Conservation (phyloP, 768 basidiomycete genomes). For the Lentinula boryana region DNA sequence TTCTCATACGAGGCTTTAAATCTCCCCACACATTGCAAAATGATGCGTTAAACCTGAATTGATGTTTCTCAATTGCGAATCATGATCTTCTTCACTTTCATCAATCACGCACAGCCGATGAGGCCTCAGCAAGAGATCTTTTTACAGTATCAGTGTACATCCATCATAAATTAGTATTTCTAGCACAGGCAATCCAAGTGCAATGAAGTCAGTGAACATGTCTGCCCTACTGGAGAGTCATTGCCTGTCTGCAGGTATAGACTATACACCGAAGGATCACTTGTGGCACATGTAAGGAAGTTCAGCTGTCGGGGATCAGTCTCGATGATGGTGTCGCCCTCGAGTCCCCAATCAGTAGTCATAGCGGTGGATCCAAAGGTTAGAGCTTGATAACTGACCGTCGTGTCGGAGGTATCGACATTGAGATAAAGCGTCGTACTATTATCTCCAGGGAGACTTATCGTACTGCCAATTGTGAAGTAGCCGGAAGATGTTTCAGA, state of each 20-base stretch:
- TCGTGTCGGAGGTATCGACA: constrained; percentile 28
- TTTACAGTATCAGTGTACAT: too few species aligned
- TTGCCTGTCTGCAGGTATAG: constrained; percentile 48
- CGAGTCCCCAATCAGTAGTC: constrained; percentile 51
- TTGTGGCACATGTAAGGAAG: constrained; percentile 47
- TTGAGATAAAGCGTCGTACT: constrained; percentile 38
- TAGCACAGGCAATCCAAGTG: constrained; percentile 41
- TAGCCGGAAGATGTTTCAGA: constrained; percentile 44
- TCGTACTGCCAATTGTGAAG: constrained; percentile 44
- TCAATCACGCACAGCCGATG: too few species aligned
- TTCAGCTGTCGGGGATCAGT: constrained; percentile 46
- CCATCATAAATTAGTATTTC: neutral
- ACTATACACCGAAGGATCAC: constrained; percentile 32
- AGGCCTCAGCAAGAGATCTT: too few species aligned
- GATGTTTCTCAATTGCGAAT: too few species aligned
- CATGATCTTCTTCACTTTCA: too few species aligned
- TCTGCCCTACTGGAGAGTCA: constrained; percentile 33
- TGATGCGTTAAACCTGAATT: too few species aligned
- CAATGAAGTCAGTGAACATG: constrained; percentile 32
- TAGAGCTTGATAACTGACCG: constrained; percentile 44
- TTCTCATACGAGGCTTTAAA: too few species aligned
- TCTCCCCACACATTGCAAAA: too few species aligned
- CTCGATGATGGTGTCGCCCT: constrained; percentile 56
- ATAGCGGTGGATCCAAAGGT: constrained; percentile 38
- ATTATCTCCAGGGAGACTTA: constrained; percentile 35